A percentile compares a stretch with the other conserved stretches of the same genome.
phyloP scores from a whole-genome alignment of 202 grass and related monocot genomes.

The Saccharum hybrid region DNA sequence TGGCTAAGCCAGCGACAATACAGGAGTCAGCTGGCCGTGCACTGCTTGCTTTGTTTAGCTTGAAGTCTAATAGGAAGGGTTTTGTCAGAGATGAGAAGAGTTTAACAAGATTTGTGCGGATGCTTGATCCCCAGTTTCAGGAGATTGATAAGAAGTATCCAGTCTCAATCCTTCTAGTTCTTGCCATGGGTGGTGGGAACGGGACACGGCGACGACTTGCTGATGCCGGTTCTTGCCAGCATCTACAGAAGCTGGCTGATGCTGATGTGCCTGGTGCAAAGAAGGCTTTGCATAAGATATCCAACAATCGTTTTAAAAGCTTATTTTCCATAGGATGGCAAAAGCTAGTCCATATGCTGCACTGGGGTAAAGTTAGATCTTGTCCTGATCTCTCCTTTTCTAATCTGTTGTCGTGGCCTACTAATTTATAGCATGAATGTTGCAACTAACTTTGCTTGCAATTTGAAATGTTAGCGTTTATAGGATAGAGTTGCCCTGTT shows the following conservation, averaged over 20 bases:
- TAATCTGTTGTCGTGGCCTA: too few relatives aligned
- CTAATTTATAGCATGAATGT: too few relatives aligned
- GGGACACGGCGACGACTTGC: constrained; percentile 59
- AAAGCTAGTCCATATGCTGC: constrained; percentile 45
- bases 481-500: constrained; percentile 3
- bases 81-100: constrained; percentile 78
- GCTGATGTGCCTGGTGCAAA: constrained; percentile 73
- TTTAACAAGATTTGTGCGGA: constrained; percentile 70
- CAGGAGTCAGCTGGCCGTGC: constrained; percentile 73
- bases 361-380: constrained; percentile 46
- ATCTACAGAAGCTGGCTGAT: constrained; percentile 78
- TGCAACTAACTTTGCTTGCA: neutral
- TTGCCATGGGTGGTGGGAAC: constrained; percentile 67
- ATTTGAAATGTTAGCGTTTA: constrained; percentile 28
- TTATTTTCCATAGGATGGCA: constrained; percentile 71
- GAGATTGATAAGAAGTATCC: constrained; percentile 72
- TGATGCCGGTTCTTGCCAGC: constrained; percentile 69
- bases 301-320: constrained; percentile 68
- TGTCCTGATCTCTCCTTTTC: neutral
- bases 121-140: constrained; percentile 74
- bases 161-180: constrained; percentile 66
- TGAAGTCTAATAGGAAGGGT: constrained; percentile 69
- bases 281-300: constrained; percentile 86
- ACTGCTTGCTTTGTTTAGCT: constrained; percentile 61
- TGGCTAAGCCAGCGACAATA: constrained; percentile 67